phyloP scores from a whole-genome alignment of 139 green algal genomes.

The Chlorella sp. region DNA sequence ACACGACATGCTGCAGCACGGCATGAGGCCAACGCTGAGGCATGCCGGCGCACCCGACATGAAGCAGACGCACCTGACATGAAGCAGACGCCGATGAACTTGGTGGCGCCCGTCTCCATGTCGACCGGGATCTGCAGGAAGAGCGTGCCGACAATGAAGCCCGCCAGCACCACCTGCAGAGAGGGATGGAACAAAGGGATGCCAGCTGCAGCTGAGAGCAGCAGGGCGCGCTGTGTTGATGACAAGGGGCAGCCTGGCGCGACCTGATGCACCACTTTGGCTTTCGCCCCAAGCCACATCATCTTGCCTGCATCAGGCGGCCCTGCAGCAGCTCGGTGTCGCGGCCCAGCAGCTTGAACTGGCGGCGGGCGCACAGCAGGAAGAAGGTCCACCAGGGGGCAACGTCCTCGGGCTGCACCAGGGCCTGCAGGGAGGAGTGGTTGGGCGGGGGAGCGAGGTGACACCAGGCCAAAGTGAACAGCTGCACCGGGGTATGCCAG shows the following conservation, averaged over 20 bases:
- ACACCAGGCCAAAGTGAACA: no score
- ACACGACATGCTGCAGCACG: no score
- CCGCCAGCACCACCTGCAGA: constrained; percentile 8
- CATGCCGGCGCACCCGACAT: no score
- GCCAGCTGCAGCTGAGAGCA: background rate
- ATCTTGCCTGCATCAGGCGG: background rate
- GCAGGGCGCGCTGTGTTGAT: no score
- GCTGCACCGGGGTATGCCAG: no score
- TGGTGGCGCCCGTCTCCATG: background rate
- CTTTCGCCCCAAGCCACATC: no score
- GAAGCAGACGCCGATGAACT: background rate
- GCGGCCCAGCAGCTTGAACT: constrained; percentile 8
- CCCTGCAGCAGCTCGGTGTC: constrained; percentile 5
- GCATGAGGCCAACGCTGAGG: no score
- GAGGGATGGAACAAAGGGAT: background rate
- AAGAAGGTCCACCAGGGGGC: background rate
- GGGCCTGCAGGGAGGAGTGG: background rate
- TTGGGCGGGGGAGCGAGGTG: no score
- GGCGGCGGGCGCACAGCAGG: background rate
- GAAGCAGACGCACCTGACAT: background rate
- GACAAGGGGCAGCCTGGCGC: no score
- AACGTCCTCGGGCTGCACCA: background rate
- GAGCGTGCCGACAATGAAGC: background rate
- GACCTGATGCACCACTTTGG: no score
- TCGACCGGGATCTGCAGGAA: background rate